Conservation (phyloP, 345 rosid species). For the Cardiospermum halicacabum region DNA sequence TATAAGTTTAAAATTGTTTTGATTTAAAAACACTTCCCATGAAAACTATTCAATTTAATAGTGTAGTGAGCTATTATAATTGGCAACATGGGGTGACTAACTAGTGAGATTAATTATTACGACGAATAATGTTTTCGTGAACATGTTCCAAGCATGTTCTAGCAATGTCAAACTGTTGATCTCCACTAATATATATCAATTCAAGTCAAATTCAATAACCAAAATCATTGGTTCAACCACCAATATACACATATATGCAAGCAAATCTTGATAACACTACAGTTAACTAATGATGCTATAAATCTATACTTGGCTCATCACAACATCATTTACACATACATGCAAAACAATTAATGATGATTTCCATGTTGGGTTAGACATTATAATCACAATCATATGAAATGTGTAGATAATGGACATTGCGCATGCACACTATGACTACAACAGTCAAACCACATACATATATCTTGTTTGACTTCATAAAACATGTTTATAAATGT, state of each 20-base stretch:
- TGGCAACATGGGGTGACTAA: neutral
- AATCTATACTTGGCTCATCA: neutral
- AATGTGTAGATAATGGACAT: neutral
- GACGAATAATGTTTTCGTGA: neutral
- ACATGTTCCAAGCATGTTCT: neutral
- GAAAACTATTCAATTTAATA: too few species aligned
- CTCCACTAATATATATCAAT: neutral
- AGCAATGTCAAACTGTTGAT: slow-evolving; percentile 4
- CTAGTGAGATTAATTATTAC: neutral
- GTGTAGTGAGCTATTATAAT: neutral
- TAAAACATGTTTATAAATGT: neutral
- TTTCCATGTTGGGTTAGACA: neutral
- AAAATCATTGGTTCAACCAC: slow-evolving; percentile 5
- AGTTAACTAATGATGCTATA: neutral
- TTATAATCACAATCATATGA: neutral
- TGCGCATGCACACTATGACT: neutral
- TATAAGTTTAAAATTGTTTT: too few species aligned
- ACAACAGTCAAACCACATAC: neutral
- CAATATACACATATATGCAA: neutral
- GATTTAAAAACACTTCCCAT: too few species aligned
- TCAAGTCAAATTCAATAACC: neutral
- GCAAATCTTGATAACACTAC: too few species aligned
- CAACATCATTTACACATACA: neutral
- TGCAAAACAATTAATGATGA: neutral
- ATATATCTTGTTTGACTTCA: neutral